Evolutionary conservation across 106 monocot species (phyloP).

Genomic region (Phalaenopsis aphrodite): DNA sequence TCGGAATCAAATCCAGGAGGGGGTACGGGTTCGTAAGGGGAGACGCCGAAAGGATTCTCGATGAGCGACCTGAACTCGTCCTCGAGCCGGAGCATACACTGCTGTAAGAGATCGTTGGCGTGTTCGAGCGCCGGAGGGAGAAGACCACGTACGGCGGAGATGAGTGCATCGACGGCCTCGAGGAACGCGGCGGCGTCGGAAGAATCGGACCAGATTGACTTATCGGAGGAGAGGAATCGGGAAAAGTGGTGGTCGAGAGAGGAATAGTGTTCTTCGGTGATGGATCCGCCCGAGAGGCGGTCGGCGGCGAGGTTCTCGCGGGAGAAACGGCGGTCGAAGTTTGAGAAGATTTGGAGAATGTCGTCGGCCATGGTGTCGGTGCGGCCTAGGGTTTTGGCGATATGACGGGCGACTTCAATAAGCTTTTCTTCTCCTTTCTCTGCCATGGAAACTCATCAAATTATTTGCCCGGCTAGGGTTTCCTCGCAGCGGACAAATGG

Average conservation of each 20-base stretch:
- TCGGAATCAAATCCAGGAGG: slow-evolving; percentile 19
- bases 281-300: slow-evolving; percentile 7
- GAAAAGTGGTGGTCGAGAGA: slow-evolving; percentile 54
- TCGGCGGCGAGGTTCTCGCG: slow-evolving; percentile 55
- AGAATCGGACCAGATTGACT: slow-evolving; percentile 78
- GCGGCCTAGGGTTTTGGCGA: slow-evolving; percentile 65
- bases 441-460: slow-evolving; percentile 11
- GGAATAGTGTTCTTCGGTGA: slow-evolving; percentile 2
- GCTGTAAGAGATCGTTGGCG: slow-evolving; percentile 54
- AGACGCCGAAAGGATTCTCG: slow-evolving; percentile 27
- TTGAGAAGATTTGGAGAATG: slow-evolving; percentile 75
- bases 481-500: background rate
- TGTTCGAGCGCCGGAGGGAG: slow-evolving; percentile 25
- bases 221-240: slow-evolving; percentile 28
- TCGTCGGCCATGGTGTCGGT: slow-evolving; percentile 84
- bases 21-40: slow-evolving; percentile 24
- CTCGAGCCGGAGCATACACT: slow-evolving; percentile 60
- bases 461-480: background rate
- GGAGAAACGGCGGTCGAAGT: slow-evolving; percentile 77
- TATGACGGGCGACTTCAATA: slow-evolving; percentile 73
- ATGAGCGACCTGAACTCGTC: slow-evolving; percentile 72
- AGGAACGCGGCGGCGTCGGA: slow-evolving; percentile 57
- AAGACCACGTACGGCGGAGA: slow-evolving; percentile 25
- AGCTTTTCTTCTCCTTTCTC: slow-evolving; percentile 81
- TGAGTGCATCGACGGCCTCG: slow-evolving; percentile 53